Base-by-base conservation (phyloP, 768 basidiomycete species). In the Serendipita sp. region DNA sequence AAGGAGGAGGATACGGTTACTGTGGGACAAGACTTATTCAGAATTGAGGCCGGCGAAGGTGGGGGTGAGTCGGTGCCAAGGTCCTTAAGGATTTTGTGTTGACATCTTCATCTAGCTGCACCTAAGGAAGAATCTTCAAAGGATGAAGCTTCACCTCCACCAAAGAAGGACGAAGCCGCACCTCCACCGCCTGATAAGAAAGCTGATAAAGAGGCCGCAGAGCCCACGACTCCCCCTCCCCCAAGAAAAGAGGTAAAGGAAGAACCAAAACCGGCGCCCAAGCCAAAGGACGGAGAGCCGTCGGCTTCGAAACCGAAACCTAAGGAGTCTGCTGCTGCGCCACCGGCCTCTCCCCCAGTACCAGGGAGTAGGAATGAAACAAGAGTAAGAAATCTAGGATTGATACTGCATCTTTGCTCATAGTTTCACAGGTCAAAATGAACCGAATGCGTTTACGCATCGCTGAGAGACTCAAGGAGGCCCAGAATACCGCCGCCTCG, bases 391-490 rank as follows among this genome's bases (percentile, higher is more conserved):
- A 28, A 14, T 41, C 20, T 20, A 17, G 31, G 34, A 13, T 30
- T 26, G 4, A 7, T 20, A 41, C 31, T 44, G 30, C 33, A 20
- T 20, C 33, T 33, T 26, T 24, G 16, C 61, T 61, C 43, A 38
- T 44, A 34, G 5, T 3, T 16, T 2, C 2, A 30, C 68, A 91
- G 89, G 85, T 98, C 70, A 98, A 97, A 79, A 97, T 99, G 94
- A 94, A 83, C 74, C 86, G 94, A 61, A 99, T 99, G 96, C 90
- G 95, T 51, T 79, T 89, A 66, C 90, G 94, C 65, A 99, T 99
- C 70, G 88, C 94, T 51, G 91, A 94, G 75, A 92, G 95, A 61
- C 82, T 99, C 72, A 99, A 99, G 77, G 87, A 96, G 72, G 95
- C 94, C 24, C 95, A 99, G 73, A 96, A 97, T 71, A 83, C 90